A percentile compares a stretch with the other conserved stretches of the same genome.
phyloP scores from a whole-genome alignment of 2,329 filamentous ascomycete genomes.

The Pseudocercospora ulei region DNA sequence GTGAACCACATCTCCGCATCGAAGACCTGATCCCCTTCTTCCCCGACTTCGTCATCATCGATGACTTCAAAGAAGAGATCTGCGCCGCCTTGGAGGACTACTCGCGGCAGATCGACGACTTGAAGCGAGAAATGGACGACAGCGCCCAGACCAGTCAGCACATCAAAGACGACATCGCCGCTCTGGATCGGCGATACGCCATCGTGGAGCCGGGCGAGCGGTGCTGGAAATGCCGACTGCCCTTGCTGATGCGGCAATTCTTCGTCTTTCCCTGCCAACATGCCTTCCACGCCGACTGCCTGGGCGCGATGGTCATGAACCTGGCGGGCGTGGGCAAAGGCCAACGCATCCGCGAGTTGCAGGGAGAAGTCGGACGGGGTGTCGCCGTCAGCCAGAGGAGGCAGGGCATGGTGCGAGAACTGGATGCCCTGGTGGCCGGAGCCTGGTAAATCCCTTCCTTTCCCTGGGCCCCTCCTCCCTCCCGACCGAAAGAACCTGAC shows the following conservation, averaged over 20 bases:
- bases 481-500: slow-evolving; percentile 32
- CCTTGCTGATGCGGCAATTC: slow-evolving; percentile 81
- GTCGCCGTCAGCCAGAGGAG: slow-evolving; percentile 57
- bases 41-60: slow-evolving; percentile 95
- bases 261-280: slow-evolving; percentile 99
- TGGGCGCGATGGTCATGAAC: slow-evolving; percentile 76
- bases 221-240: slow-evolving; percentile 79
- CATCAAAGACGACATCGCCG: slow-evolving; percentile 80
- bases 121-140: slow-evolving; percentile 94
- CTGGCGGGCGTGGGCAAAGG: slow-evolving; percentile 66
- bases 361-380: slow-evolving; percentile 71
- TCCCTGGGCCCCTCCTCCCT: slow-evolving; percentile 2
- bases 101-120: slow-evolving; percentile 72
- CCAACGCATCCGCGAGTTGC: slow-evolving; percentile 72
- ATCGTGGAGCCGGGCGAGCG: slow-evolving; percentile 94
- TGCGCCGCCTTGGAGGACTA: slow-evolving; percentile 90
- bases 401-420: slow-evolving; percentile 73
- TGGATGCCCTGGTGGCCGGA: slow-evolving; percentile 84
- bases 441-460: slow-evolving; percentile 46
- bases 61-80: slow-evolving; percentile 98
- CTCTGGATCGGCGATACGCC: slow-evolving; percentile 78
- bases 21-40: slow-evolving; percentile 98
- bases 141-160: slow-evolving; percentile 77
- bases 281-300: slow-evolving; percentile 90
- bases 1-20: slow-evolving; percentile 73